phyloP scores from a whole-genome alignment of 1,284 basidiomycete species.

The Ganoderma leucocontextum region DNA sequence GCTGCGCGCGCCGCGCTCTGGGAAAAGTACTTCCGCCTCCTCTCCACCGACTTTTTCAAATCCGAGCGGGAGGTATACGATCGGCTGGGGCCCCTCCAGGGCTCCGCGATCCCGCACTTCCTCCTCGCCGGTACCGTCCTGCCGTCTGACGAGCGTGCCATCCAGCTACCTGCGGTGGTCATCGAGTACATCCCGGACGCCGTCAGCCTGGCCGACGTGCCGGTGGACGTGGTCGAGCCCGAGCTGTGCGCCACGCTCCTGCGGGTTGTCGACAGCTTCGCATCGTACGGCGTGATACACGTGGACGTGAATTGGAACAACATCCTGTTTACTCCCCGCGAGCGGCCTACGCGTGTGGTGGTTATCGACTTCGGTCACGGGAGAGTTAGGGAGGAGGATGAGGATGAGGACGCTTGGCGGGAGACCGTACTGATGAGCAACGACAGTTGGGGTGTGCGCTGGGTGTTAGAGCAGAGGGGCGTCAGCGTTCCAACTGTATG shows the following conservation, averaged over 20 bases:
- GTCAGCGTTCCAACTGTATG: not conserved
- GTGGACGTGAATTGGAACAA: conserved; percentile 8
- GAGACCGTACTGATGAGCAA: not conserved
- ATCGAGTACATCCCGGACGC: conserved; percentile 25
- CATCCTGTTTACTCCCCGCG: conserved; percentile 1
- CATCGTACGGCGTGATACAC: conserved; percentile 11
- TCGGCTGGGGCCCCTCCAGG: conserved; percentile 14
- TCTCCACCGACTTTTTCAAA: not conserved
- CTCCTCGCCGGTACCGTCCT: conserved; percentile 4
- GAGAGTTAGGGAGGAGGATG: not conserved
- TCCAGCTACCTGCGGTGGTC: conserved; percentile 13
- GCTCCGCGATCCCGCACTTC: conserved; percentile 18
- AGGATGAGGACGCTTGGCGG: not conserved
- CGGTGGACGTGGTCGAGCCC: not conserved
- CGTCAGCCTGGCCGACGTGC: conserved; percentile 10
- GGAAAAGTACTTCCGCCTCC: conserved; percentile 8
- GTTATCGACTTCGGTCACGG: not conserved
- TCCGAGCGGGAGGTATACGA: conserved; percentile 17
- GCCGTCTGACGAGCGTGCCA: conserved; percentile 16
- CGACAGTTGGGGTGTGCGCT: not conserved
- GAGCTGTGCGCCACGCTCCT: conserved; percentile 12
- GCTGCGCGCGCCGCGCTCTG: conserved; percentile 13
- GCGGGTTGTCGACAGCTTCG: conserved; percentile 13
- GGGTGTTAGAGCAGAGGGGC: not conserved
- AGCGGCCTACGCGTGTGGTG: not conserved